These are phyloP conservation scores for Ophioceras dolichostomum DNA, from an alignment of 2,329 filamentous ascomycete species.

Conservation along the genomic window DNA sequence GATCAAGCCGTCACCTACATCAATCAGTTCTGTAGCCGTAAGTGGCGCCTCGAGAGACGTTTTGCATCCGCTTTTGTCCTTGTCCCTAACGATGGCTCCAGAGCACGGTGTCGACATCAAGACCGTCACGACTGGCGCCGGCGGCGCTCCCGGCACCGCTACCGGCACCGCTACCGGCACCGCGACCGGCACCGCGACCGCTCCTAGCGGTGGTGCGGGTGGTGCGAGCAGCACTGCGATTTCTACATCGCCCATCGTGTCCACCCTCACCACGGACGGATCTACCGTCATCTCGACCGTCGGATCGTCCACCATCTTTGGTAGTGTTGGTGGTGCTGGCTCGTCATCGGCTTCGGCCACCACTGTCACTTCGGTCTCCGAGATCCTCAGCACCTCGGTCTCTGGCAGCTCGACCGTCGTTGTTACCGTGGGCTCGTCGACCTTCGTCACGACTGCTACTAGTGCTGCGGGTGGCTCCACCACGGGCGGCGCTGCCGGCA, in stretches of 20 bases:
- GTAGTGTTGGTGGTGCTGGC: conserved; percentile 1
- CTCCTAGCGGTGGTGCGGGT: conserved; percentile 3
- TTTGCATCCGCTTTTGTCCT: background rate
- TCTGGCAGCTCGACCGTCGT: background rate
- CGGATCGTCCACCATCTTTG: conserved; percentile 5
- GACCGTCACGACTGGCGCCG: conserved; percentile 7
- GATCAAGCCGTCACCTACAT: conserved; percentile 25
- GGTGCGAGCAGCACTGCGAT: conserved; percentile 4
- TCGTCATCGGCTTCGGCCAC: conserved; percentile 10
- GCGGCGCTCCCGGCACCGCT: conserved; percentile 10
- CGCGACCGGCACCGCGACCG: conserved; percentile 6
- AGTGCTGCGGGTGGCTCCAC: conserved; percentile 12
- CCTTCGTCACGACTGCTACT: conserved; percentile 16
- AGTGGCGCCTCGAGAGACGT: conserved; percentile 6
- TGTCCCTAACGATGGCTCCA: background rate
- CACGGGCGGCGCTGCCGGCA: conserved; percentile 10
- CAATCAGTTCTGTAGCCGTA: conserved; percentile 24
- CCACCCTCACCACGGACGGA: conserved; percentile 6
- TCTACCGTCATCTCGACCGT: conserved; percentile 7
- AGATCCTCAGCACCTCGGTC: conserved; percentile 21
- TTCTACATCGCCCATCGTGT: conserved; percentile 5
- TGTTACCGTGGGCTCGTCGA: conserved; percentile 7
- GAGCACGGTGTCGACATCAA: background rate
- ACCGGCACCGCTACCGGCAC: conserved; percentile 11
- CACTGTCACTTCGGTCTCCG: conserved; percentile 22